Evolutionary conservation across 805 yeast species (phyloP), one percentile per base, ranked within the genome.

Genomic region (Monosporozyma solicola): DNA sequence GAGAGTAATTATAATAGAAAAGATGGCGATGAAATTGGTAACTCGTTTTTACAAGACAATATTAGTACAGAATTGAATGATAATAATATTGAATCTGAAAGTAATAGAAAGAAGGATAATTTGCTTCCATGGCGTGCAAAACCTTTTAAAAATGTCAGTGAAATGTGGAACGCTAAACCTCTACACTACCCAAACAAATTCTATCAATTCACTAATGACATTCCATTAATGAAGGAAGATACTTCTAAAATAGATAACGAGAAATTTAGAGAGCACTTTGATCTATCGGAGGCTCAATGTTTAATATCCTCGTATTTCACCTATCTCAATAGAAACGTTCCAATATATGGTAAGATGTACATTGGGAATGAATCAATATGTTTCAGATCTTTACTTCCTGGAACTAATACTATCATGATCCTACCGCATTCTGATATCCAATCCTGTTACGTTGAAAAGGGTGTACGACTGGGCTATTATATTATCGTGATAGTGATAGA

Each of bases 321-420:
- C 1, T 83, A 87, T 67, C 62, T 89, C 16, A 83, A 80, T 57
- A 78, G 86, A 57, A 79, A 85, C 11, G 70, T 88, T 20, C 96
- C 96, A 1, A 72, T 83, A 1, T 90, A 87, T 68, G 98, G 98
- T 1, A 87, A 87, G 60, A 62, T 91, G 2, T 89, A 89, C 65
- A 60, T 92, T 11, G 87, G 95, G 0, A 72, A 77, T 20, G 75
- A 74, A 32, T 80, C 78, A 53, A 64, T 92, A n/a, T 91, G 96
- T 57, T 92, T 86, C 69, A 74, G 94, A 55, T 84, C 95, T 39
- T 72, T 88, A 39, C 62, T 88, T 3, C 95, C 95, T 0, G 94
- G 95, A 0, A 75, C 85, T 0, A 77, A 79, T 39, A 85, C 95
- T 1, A 80, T 80, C 53, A 87, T 92, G 96, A 80, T 90, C 6